Conservation (phyloP, 768 basidiomycete genomes). For the Candolleomyces efflorescens region DNA sequence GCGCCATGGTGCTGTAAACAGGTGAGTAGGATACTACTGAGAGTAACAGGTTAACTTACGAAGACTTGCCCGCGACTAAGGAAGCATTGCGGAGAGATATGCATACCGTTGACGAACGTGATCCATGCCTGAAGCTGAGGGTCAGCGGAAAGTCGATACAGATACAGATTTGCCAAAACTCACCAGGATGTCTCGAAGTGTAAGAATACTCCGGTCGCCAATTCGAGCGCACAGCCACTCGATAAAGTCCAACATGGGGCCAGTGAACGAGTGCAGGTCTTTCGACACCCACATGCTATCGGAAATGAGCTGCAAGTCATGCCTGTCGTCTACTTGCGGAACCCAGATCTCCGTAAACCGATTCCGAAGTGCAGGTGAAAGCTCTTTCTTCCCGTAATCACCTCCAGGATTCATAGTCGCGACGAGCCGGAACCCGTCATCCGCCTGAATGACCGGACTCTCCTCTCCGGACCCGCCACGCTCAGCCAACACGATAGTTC, state of each 20-base stretch:
- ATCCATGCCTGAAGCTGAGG: conserved; percentile 74
- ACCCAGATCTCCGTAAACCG: conserved; percentile 99
- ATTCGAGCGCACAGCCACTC: conserved; percentile 70
- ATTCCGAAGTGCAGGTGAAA: conserved; percentile 94
- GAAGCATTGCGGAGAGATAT: conserved; percentile 18
- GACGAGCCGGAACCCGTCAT: conserved; percentile 75
- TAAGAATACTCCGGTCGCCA: conserved; percentile 61
- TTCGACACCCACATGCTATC: conserved; percentile 60
- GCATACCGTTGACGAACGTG: conserved; percentile 70
- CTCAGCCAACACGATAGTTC: conserved; percentile 90
- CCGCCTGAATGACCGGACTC: conserved; percentile 62
- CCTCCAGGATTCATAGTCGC: conserved; percentile 99
- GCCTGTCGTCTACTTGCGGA: conserved; percentile 67
- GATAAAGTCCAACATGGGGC: conserved; percentile 67
- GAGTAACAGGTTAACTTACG: conserved; percentile 37
- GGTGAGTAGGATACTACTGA: conserved; percentile 9
- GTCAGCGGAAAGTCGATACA: conserved; percentile 2
- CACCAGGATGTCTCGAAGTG: conserved; percentile 87
- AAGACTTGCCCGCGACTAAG: conserved; percentile 50
- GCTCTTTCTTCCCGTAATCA: conserved; percentile 98
- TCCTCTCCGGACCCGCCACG: conserved; percentile 75
- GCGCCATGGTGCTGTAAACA: conserved; percentile 79
- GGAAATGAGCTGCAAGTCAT: conserved; percentile 78
- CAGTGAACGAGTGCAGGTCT: conserved; percentile 51
- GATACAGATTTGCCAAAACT: conserved; percentile 15